Evolutionary conservation across 352 stramenopile genomes (phyloP), one percentile per base, ranked within the genome.

Genomic region (Pythium rishiriense): DNA sequence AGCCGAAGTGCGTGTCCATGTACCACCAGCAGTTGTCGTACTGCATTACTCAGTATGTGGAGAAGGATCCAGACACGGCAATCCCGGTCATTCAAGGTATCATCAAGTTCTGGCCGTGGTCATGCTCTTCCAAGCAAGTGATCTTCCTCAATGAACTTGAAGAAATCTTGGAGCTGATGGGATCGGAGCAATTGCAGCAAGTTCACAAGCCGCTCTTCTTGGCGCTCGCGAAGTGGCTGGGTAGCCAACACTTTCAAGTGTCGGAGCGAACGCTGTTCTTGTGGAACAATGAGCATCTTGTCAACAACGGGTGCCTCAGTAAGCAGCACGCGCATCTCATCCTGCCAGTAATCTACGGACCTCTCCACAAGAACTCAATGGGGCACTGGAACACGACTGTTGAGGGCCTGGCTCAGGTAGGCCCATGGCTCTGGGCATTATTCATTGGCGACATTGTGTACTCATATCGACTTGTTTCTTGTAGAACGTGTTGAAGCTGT

Each of bases 21-120:
- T 99, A 99, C 70, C 97, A 99, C 66, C 96, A 99, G 68, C 97
- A 99, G 70, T 76, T 99, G 9, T 98, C 95, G 4, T 99, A 99
- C 76, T 99, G 97, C 83, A 98, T 99, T 28, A 98, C 98, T 55
- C 97, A 99, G 76, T 99, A 99, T 62, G 96, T 99, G 22, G 97
- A 99, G 75, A 99, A 99, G 71, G 97, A 99, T 75, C 93, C 96
- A 0, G 85, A 98, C 55, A 98, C 96, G 22, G 93, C 94, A 0
- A 96, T 96, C 50, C 85, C 91, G 17, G 98, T 99, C 48, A 92
- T 99, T 33, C 70, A 94, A 64, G 91, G 94, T 19, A 84, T 99
- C 61, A 89, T 98, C 60, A 93, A 95, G 58, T 98, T 86, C 78
- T 99, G 94, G 94, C 95, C 94, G n/a, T 98, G 83, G 88, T 93